These are phyloP conservation scores for Babesia sp. DNA, from an alignment of 169 alveolate species.

Conservation along the genomic window DNA sequence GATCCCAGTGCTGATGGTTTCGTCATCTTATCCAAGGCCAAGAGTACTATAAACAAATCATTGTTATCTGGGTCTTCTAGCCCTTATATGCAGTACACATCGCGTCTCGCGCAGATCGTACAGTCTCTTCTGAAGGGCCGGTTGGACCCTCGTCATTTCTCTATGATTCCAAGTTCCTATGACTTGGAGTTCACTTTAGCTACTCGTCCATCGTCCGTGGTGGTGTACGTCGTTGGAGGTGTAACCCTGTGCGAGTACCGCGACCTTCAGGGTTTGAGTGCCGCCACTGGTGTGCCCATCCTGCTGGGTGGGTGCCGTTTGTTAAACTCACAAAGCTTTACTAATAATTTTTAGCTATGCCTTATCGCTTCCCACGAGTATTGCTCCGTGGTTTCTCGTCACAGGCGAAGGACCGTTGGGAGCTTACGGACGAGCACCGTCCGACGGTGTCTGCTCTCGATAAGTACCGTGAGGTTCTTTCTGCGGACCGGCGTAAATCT, in stretches of 20 bases:
- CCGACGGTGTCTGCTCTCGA: conserved; percentile 68
- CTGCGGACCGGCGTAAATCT: conserved; percentile 54
- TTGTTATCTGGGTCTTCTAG: conserved; percentile 13
- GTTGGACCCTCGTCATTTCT: conserved; percentile 40
- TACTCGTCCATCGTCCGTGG: conserved; percentile 63
- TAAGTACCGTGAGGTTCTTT: conserved; percentile 33
- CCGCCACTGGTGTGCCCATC: conserved; percentile 60
- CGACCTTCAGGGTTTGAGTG: conserved; percentile 70
- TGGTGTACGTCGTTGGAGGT: conserved; percentile 88
- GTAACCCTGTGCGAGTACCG: conserved; percentile 86
- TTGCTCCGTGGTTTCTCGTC: conserved; percentile 26
- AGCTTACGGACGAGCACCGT: conserved; percentile 58
- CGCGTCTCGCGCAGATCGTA: conserved; percentile 32
- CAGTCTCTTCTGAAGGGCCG: conserved; percentile 45
- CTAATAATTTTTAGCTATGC: conserved; percentile 30
- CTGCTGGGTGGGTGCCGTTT: conserved; percentile 64
- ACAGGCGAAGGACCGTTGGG: conserved; percentile 50
- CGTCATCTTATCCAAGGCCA: conserved; percentile 6
- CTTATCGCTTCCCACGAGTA: not conserved
- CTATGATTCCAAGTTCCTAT: conserved; percentile 56
- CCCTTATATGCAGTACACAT: conserved; percentile 58
- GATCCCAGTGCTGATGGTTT: not conserved
- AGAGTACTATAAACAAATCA: conserved; percentile 31
- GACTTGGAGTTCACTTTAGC: conserved; percentile 55
- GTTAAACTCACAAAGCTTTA: conserved; percentile 53